Evolutionary conservation across 805 yeast species (phyloP).

Genomic region (Teunomyces stri): DNA sequence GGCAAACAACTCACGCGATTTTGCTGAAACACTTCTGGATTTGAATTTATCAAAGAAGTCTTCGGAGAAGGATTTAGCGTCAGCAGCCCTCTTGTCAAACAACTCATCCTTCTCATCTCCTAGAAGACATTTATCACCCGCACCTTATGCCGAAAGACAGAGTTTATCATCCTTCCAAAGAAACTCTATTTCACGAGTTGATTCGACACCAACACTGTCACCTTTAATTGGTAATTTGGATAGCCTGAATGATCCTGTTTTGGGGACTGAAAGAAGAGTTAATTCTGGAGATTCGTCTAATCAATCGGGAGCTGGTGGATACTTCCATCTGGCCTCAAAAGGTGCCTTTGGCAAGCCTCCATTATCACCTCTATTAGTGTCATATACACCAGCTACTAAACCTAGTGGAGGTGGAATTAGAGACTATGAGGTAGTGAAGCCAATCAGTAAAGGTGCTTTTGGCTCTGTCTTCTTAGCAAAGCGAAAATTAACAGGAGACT

Average conservation of each 20-base stretch:
- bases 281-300: conserved; percentile 17
- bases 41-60: conserved; percentile 24
- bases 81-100: conserved; percentile 7
- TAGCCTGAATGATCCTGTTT: conserved; percentile 9
- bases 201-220: conserved; percentile 11
- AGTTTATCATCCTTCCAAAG: conserved; percentile 64
- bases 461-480: conserved; percentile 90
- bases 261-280: conserved; percentile 15
- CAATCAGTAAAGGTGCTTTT: conserved; percentile 96
- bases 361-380: conserved; percentile 73
- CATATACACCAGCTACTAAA: conserved; percentile 54
- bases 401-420: conserved; percentile 66
- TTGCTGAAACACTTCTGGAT: conserved; percentile 26
- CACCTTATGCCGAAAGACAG: conserved; percentile 42
- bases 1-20: conserved; percentile 19
- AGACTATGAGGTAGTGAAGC: conserved; percentile 88
- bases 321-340: background rate
- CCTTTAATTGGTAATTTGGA: conserved; percentile 13
- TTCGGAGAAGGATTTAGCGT: conserved; percentile 13
- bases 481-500: conserved; percentile 84
- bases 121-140: conserved; percentile 56
- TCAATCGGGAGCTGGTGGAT: background rate
- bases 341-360: conserved; percentile 50
- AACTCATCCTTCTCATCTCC: conserved; percentile 47
- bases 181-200: conserved; percentile 29